phyloP scores from a whole-genome alignment of 2,329 filamentous ascomycete genomes.

The Pseudogymnoascus sp. region DNA sequence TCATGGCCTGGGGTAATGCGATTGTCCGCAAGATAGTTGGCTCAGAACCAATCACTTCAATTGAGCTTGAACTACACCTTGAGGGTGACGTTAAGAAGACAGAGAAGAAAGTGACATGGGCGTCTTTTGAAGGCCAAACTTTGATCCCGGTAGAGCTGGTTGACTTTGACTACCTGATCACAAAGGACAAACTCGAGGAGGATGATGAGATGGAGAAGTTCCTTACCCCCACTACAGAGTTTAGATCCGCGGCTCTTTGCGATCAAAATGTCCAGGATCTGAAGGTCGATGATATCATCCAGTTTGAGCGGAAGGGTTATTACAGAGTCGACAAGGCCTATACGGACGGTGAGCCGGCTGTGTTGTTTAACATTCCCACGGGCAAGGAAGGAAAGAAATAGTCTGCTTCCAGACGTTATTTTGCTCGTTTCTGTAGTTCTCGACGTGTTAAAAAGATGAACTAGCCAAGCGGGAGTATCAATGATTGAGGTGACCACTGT shows the following conservation, averaged over 20 bases:
- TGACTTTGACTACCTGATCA: slow-evolving; percentile 92
- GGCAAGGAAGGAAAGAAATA: slow-evolving; percentile 38
- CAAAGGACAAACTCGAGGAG: slow-evolving; percentile 87
- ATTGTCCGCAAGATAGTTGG: slow-evolving; percentile 61
- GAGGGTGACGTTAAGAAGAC: slow-evolving; percentile 91
- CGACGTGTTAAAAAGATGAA: background rate
- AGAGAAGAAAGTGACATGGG: slow-evolving; percentile 93
- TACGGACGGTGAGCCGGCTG: slow-evolving; percentile 47
- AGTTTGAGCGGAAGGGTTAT: slow-evolving; percentile 89
- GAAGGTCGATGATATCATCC: slow-evolving; percentile 84
- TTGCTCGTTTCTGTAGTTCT: background rate
- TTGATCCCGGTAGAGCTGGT: slow-evolving; percentile 77
- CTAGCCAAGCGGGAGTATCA: background rate
- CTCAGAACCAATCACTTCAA: slow-evolving; percentile 51
- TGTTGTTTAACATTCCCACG: slow-evolving; percentile 63
- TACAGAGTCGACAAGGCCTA: slow-evolving; percentile 69
- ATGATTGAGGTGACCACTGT: background rate
- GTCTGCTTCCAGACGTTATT: background rate
- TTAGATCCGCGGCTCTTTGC: slow-evolving; percentile 63
- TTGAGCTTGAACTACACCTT: slow-evolving; percentile 81
- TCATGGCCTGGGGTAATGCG: slow-evolving; percentile 95
- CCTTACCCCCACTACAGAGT: slow-evolving; percentile 68
- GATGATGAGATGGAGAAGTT: slow-evolving; percentile 80
- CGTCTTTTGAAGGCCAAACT: slow-evolving; percentile 65
- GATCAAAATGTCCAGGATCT: slow-evolving; percentile 72